A percentile compares a stretch with the other conserved stretches of the same genome.
phyloP scores from a whole-genome alignment of 78 protist species.

The Salpingoeca rosetta region DNA sequence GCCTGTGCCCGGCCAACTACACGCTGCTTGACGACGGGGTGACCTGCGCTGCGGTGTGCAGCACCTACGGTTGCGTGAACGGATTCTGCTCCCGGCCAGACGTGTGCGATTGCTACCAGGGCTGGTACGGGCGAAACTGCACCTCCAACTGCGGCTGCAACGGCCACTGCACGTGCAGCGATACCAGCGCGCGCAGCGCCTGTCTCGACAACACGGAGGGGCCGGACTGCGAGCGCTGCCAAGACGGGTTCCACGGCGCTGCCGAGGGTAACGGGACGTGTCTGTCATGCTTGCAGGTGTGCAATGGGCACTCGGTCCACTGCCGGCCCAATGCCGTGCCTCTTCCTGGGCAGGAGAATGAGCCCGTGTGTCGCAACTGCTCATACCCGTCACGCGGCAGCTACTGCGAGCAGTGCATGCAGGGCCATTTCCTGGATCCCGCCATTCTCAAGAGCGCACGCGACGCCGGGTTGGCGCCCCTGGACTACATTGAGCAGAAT shows the following conservation, averaged over 20 bases:
- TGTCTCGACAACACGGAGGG: background rate
- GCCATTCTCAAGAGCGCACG: background rate
- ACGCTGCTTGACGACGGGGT: background rate
- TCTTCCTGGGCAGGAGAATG: no score
- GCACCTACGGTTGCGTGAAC: background rate
- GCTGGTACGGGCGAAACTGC: background rate
- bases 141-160: background rate
- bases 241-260: background rate
- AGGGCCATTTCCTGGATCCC: background rate
- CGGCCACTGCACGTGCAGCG: background rate
- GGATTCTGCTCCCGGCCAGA: background rate
- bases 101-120: background rate
- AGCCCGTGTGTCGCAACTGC: background rate
- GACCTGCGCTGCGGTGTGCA: background rate
- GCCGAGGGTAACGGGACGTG: background rate
- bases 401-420: background rate
- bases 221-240: background rate
- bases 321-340: background rate
- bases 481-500: background rate
- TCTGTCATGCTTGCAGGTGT: background rate
- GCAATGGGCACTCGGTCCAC: background rate
- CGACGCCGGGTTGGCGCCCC: background rate
- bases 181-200: background rate
- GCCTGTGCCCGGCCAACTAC: background rate
- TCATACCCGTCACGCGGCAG: background rate